Conservation (phyloP, 2,329 filamentous ascomycete species). For the Verticillium zaregamsianum region DNA sequence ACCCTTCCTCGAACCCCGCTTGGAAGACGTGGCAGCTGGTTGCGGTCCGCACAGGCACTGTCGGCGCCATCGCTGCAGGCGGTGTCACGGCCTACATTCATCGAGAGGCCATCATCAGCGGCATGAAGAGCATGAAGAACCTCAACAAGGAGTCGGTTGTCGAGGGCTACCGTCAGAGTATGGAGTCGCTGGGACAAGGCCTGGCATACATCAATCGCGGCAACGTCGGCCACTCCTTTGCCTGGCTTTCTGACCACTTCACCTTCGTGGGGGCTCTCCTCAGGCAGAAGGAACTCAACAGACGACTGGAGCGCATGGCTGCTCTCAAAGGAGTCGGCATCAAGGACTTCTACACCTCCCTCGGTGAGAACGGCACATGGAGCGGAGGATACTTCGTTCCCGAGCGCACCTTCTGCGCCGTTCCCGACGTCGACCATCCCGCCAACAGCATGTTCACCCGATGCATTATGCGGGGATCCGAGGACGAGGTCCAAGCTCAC, state of each 20-base stretch:
- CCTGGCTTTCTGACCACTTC: conserved; percentile 77
- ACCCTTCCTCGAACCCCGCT: conserved; percentile 26
- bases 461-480: conserved; percentile 57
- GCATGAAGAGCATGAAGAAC: conserved; percentile 40
- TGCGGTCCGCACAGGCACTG: conserved; percentile 76
- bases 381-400: conserved; percentile 55
- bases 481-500: conserved; percentile 72
- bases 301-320: conserved; percentile 60
- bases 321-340: conserved; percentile 62
- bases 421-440: conserved; percentile 49
- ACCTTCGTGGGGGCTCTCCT: conserved; percentile 81
- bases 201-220: conserved; percentile 54
- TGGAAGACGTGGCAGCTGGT: conserved; percentile 58
- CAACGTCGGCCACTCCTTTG: conserved; percentile 63
- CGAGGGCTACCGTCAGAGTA: conserved; percentile 43
- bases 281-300: conserved; percentile 66
- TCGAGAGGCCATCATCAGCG: conserved; percentile 59
- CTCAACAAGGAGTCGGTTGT: conserved; percentile 43
- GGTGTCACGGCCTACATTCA: conserved; percentile 79
- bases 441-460: conserved; percentile 42
- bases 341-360: conserved; percentile 70
- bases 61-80: conserved; percentile 75
- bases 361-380: conserved; percentile 68
- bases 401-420: conserved; percentile 75
- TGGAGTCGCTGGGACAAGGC: conserved; percentile 47